Percentiles rank a stretch among this genome's conserved stretches.
Conservation (phyloP, 1,139 yeast genomes). For the Sugiyamaella japonica region DNA sequence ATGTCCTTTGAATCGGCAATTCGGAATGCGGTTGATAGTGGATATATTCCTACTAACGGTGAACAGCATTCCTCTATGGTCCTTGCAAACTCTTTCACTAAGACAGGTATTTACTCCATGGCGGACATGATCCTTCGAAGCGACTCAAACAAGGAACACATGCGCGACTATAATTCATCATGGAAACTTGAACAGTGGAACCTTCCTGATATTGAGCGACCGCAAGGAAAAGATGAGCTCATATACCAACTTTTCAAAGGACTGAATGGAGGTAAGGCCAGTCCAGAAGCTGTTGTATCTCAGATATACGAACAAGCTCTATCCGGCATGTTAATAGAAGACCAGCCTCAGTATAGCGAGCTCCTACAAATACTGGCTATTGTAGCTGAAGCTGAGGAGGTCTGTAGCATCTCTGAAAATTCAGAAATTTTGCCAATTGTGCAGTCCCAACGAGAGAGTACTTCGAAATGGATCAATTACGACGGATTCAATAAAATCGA, state of each 20-base stretch:
- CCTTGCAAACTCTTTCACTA: conserved; percentile 41
- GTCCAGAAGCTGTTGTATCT: background rate
- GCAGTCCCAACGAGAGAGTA: conserved; percentile 2
- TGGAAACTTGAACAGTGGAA: conserved; percentile 80
- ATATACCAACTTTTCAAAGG: conserved; percentile 52
- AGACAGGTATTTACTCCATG: conserved; percentile 52
- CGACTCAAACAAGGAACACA: background rate
- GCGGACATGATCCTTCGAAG: conserved; percentile 39
- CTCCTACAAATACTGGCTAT: conserved; percentile 23
- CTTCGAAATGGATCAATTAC: conserved; percentile 14
- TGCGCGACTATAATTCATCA: conserved; percentile 48
- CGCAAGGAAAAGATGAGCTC: conserved; percentile 45
- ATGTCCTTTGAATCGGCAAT: conserved; percentile 58
- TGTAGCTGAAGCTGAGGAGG: conserved; percentile 18
- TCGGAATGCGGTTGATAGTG: conserved; percentile 46
- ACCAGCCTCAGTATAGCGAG: conserved; percentile 13
- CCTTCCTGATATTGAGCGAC: conserved; percentile 47
- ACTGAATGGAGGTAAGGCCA: conserved; percentile 37
- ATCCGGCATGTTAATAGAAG: conserved; percentile 9
- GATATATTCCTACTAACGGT: background rate
- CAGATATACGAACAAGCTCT: conserved; percentile 23
- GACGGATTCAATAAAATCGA: conserved; percentile 15
- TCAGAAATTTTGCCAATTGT: background rate
- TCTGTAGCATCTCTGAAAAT: conserved; percentile 5
- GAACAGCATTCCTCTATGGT: background rate